phyloP scores from a whole-genome alignment of 2,329 filamentous ascomycete species.

The Fusarium protoensiforme region DNA sequence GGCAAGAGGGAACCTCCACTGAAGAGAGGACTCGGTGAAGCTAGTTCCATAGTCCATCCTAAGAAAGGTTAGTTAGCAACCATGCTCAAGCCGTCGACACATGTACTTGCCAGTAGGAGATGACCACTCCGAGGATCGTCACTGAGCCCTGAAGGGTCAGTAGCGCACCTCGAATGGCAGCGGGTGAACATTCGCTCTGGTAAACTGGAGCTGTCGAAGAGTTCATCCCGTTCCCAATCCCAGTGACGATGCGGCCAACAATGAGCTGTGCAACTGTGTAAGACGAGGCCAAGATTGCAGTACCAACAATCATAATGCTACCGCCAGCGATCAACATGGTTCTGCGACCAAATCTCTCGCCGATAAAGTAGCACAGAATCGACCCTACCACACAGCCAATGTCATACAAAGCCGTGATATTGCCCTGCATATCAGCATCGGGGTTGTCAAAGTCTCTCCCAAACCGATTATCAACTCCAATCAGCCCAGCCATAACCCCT shows the following conservation, averaged over 20 bases:
- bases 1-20: neutral
- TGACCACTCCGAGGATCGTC: neutral
- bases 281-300: constrained; percentile 51
- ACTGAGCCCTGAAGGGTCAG: neutral
- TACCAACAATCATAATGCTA: constrained; percentile 51
- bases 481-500: constrained; percentile 5
- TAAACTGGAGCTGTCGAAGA: constrained; percentile 46
- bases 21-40: neutral
- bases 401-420: constrained; percentile 15
- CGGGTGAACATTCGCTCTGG: constrained; percentile 10
- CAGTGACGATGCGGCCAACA: constrained; percentile 54
- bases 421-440: constrained; percentile 19
- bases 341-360: constrained; percentile 4
- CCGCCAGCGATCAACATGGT: constrained; percentile 30
- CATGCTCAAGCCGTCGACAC: neutral
- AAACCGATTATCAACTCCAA: constrained; percentile 20
- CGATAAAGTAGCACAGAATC: constrained; percentile 15
- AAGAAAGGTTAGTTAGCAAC: neutral
- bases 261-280: constrained; percentile 52
- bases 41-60: neutral
- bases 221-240: constrained; percentile 57
- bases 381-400: constrained; percentile 19
- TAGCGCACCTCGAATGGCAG: neutral
- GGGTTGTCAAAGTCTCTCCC: constrained; percentile 17
- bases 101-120: neutral